These are phyloP conservation scores for Gentiana straminea DNA, from an alignment of 257 asterid species.

Conservation along the genomic window DNA sequence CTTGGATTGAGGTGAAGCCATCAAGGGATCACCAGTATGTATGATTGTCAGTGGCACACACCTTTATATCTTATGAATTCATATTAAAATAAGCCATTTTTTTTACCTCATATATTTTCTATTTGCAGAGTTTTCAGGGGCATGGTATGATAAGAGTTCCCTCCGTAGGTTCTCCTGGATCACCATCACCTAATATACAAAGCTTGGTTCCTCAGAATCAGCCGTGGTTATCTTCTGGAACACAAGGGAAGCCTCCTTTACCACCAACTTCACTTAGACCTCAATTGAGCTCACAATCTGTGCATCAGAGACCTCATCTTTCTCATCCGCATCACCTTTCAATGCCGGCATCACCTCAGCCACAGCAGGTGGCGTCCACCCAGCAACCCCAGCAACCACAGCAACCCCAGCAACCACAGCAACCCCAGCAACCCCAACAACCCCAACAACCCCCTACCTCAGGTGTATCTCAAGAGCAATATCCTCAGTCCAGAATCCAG, in stretches of 20 bases:
- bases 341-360: constrained; percentile 34
- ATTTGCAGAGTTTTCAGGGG: constrained; percentile 58
- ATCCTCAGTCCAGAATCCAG: constrained; percentile 48
- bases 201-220: constrained; percentile 50
- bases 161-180: constrained; percentile 45
- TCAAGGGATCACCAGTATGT: not conserved
- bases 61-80: too few relatives aligned
- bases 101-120: constrained; percentile 1
- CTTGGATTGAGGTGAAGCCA: too few relatives aligned
- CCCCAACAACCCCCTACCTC: constrained; percentile 34
- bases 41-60: too few relatives aligned
- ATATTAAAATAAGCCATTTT: not conserved
- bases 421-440: constrained; percentile 17
- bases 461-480: constrained; percentile 13
- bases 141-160: constrained; percentile 63
- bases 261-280: constrained; percentile 64
- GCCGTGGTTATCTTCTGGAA: constrained; percentile 73
- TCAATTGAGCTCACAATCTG: constrained; percentile 44
- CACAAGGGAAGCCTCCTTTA: constrained; percentile 69
- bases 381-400: constrained; percentile 47
- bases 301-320: constrained; percentile 56
- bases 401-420: constrained; percentile 41
- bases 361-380: constrained; percentile 31
- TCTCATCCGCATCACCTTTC: constrained; percentile 48
- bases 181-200: constrained; percentile 51